Conservation (phyloP, 139 green algal genomes). For the Coelastrella sp. region DNA sequence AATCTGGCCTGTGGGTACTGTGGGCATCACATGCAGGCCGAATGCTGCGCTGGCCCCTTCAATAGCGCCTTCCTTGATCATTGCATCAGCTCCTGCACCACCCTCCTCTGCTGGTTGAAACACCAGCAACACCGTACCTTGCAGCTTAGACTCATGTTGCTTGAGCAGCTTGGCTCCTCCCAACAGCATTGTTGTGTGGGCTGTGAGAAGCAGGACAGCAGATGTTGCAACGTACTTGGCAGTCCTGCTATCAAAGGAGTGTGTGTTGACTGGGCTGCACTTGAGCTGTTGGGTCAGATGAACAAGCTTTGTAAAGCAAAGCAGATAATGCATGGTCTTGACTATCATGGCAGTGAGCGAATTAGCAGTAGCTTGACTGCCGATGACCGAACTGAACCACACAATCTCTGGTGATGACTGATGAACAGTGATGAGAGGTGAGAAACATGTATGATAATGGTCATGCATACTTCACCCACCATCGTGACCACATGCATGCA, state of each 20-base stretch:
- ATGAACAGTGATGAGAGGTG: too few relatives aligned
- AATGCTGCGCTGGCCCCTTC: slow-evolving; percentile 62
- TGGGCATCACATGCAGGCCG: slow-evolving; percentile 88
- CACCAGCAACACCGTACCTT: slow-evolving; percentile 84
- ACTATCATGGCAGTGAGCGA: too few relatives aligned
- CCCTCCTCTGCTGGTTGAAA: slow-evolving; percentile 97
- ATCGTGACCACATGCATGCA: slow-evolving; percentile 94
- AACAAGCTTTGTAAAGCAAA: too few relatives aligned
- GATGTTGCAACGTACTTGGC: too few relatives aligned
- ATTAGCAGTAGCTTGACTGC: too few relatives aligned
- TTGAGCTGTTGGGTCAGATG: neutral
- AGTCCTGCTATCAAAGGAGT: too few relatives aligned
- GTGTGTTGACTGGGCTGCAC: too few relatives aligned
- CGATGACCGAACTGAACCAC: too few relatives aligned
- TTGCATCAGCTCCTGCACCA: slow-evolving; percentile 73
- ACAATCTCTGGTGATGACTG: too few relatives aligned
- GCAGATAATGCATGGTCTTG: too few relatives aligned
- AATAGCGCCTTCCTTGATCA: slow-evolving; percentile 64
- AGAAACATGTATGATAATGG: neutral
- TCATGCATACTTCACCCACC: slow-evolving; percentile 16
- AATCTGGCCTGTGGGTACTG: slow-evolving; percentile 61
- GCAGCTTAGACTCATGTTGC: slow-evolving; percentile 49
- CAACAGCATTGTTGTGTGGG: slow-evolving; percentile 87
- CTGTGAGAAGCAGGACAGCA: slow-evolving; percentile 2
- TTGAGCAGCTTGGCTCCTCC: slow-evolving; percentile 85